Percentiles rank a stretch among this genome's conserved stretches.
Evolutionary conservation across 805 yeast species (phyloP).

Genomic region (Lipomyces yamanashiensis): DNA sequence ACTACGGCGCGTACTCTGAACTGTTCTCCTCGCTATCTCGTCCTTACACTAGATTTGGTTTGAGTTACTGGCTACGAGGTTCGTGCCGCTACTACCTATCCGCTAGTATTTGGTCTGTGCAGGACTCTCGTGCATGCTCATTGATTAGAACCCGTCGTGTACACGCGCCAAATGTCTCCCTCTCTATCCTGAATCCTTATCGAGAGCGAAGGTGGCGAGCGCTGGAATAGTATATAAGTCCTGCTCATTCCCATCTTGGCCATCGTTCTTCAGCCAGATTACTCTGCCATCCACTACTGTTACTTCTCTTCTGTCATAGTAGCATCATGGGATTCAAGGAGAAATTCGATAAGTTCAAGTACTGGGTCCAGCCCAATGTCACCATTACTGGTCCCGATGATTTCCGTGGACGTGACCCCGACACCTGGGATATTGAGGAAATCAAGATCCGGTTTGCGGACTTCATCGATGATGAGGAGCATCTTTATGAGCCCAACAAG

Average conservation of each 20-base stretch:
- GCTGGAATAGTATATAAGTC: neutral
- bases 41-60: too few species aligned
- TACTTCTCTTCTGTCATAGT: neutral
- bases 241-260: neutral
- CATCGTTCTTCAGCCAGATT: neutral
- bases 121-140: neutral
- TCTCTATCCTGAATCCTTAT: too few species aligned
- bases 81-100: neutral
- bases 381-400: slow-evolving; percentile 23
- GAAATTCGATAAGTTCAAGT: neutral
- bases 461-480: slow-evolving; percentile 26
- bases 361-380: slow-evolving; percentile 16
- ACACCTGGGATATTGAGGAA: slow-evolving; percentile 21
- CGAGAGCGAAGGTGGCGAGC: neutral
- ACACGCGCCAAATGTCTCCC: neutral
- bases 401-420: slow-evolving; percentile 14
- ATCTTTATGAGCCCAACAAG: slow-evolving; percentile 12
- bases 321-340: slow-evolving; percentile 15
- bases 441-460: slow-evolving; percentile 16
- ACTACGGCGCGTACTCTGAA: too few species aligned
- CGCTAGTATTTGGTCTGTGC: neutral
- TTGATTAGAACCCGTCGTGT: neutral
- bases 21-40: too few species aligned
- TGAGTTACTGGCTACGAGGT: neutral
- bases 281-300: neutral